These are phyloP conservation scores for Penicillium diatomitis DNA, from an alignment of 495 filamentous ascomycete species.

Conservation along the genomic window DNA sequence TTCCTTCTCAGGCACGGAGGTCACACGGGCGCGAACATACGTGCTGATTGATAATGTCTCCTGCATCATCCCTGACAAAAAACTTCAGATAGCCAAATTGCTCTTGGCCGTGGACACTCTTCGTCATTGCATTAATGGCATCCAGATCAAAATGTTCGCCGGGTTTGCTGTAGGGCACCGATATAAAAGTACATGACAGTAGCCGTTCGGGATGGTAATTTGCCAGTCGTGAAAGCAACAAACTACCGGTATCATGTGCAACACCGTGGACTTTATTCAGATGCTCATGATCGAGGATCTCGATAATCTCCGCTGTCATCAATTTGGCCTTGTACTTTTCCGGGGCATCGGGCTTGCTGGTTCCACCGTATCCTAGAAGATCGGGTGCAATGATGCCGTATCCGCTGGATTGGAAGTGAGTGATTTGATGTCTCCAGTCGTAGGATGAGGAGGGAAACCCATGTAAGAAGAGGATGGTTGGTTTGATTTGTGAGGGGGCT, in stretches of 20 bases:
- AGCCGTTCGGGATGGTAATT: slow-evolving; percentile 21
- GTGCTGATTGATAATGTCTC: slow-evolving; percentile 17
- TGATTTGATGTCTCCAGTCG: slow-evolving; percentile 35
- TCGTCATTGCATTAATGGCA: slow-evolving; percentile 12
- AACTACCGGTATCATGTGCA: slow-evolving; percentile 22
- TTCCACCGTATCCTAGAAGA: slow-evolving; percentile 35
- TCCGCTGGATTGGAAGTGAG: slow-evolving; percentile 17
- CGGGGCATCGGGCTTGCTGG: slow-evolving; percentile 24
- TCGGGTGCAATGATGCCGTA: slow-evolving; percentile 37
- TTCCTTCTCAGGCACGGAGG: too few relatives aligned
- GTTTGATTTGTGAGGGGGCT: slow-evolving; percentile 4
- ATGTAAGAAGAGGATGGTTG: slow-evolving; percentile 25
- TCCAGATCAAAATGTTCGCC: slow-evolving; percentile 15
- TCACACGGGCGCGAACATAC: slow-evolving; percentile 5
- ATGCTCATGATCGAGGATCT: slow-evolving; percentile 11
- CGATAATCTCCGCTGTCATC: slow-evolving; percentile 18
- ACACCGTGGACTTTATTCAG: slow-evolving; percentile 10
- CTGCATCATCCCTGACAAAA: slow-evolving; percentile 13
- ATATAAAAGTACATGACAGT: slow-evolving; percentile 16
- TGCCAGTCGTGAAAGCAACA: slow-evolving; percentile 18
- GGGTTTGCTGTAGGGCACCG: slow-evolving; percentile 17
- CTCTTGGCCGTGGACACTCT: slow-evolving; percentile 19
- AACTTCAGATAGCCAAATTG: slow-evolving; percentile 21
- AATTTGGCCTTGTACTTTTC: slow-evolving; percentile 22
- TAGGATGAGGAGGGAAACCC: slow-evolving; percentile 26